A percentile compares a stretch with the other conserved stretches of the same genome.
Evolutionary conservation across 2,329 filamentous ascomycete genomes (phyloP).

Genomic region (Colletotrichum godetiae): DNA sequence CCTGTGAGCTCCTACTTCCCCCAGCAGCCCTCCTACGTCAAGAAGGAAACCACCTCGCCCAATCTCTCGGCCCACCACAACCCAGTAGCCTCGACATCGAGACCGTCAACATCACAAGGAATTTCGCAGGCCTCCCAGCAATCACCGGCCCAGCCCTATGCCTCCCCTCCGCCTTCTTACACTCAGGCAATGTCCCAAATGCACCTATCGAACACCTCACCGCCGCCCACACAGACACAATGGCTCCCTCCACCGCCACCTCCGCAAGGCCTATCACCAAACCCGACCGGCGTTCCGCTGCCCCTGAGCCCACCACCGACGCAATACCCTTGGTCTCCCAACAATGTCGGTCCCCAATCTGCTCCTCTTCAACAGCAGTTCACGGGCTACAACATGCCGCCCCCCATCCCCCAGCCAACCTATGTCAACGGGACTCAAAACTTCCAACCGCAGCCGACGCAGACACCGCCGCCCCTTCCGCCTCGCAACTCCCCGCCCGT

Average conservation of each 20-base stretch:
- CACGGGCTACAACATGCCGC: not conserved
- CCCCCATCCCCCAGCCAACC: slow-evolving; percentile 12
- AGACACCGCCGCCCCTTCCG: slow-evolving; percentile 15
- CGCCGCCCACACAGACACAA: slow-evolving; percentile 1
- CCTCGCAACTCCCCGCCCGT: slow-evolving; percentile 8
- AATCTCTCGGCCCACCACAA: slow-evolving; percentile 3
- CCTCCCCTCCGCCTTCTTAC: slow-evolving; percentile 27
- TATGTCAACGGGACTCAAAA: slow-evolving; percentile 16
- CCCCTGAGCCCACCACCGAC: slow-evolving; percentile 4
- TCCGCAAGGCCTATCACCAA: slow-evolving; percentile 5
- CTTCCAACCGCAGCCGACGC: not conserved
- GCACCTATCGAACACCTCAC: not conserved
- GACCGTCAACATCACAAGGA: not conserved
- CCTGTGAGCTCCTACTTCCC: slow-evolving; percentile 28
- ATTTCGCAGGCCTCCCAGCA: not conserved
- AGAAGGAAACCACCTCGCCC: not conserved
- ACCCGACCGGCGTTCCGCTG: not conserved
- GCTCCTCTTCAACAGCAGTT: not conserved
- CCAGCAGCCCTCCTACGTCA: slow-evolving; percentile 29
- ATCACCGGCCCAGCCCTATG: not conserved
- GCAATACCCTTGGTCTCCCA: slow-evolving; percentile 19
- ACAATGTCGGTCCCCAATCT: not conserved
- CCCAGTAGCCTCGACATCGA: slow-evolving; percentile 11
- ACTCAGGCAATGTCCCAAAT: slow-evolving; percentile 1
- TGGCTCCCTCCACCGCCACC: slow-evolving; percentile 10